These are phyloP conservation scores for Arthrobotrys megalospora DNA, from an alignment of 2,329 filamentous ascomycete species.

Conservation along the genomic window DNA sequence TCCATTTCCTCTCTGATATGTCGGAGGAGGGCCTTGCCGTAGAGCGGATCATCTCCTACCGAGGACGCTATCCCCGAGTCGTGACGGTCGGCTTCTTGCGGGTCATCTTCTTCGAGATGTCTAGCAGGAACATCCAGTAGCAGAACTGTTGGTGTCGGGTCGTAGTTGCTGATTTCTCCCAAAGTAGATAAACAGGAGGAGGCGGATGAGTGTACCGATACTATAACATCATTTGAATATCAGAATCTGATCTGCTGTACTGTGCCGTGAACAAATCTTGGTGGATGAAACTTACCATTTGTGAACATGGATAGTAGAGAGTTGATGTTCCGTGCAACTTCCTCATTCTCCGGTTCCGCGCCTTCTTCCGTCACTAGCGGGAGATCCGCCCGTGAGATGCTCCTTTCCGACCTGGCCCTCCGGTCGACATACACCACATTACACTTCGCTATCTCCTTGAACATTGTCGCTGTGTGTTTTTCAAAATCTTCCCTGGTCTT, in stretches of 20 bases:
- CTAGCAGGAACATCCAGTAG: conserved; percentile 71
- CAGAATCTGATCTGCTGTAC: conserved; percentile 12
- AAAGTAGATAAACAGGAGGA: conserved; percentile 72
- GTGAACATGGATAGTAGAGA: conserved; percentile 71
- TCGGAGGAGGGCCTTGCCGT: conserved; percentile 64
- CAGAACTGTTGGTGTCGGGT: conserved; percentile 73
- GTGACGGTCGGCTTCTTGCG: conserved; percentile 63
- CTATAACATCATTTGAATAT: conserved; percentile 60
- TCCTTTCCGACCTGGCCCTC: conserved; percentile 66
- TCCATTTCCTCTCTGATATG: conserved; percentile 64
- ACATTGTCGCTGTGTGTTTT: conserved; percentile 40
- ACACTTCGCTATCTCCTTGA: conserved; percentile 68
- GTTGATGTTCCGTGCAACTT: conserved; percentile 70
- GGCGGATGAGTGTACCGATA: conserved; percentile 72
- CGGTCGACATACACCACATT: conserved; percentile 69
- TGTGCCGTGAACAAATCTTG: conserved; percentile 29
- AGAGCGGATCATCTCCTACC: conserved; percentile 63
- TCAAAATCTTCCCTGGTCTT: conserved; percentile 16
- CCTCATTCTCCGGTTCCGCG: conserved; percentile 68
- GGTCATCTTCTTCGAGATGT: conserved; percentile 62
- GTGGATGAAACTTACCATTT: conserved; percentile 69
- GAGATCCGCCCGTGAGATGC: conserved; percentile 66
- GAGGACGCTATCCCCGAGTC: conserved; percentile 63
- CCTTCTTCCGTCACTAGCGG: conserved; percentile 63
- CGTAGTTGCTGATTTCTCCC: conserved; percentile 70